Conservation (phyloP, 2,329 filamentous ascomycete species). For the Catunica adiposa region DNA sequence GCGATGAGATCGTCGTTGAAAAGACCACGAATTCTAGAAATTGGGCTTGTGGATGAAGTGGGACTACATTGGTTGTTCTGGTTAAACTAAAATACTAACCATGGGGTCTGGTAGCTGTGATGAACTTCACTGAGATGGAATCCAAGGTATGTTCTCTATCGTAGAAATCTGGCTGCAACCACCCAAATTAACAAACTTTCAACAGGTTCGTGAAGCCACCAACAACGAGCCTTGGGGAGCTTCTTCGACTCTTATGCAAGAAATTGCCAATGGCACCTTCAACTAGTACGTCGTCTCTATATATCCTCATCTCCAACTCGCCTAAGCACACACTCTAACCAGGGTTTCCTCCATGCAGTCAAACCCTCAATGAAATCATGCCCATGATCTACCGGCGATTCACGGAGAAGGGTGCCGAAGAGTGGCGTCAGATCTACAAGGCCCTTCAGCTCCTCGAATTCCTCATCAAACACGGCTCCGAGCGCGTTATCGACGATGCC, state of each 20-base stretch:
- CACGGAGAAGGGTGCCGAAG: conserved; percentile 93
- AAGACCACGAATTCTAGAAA: no score
- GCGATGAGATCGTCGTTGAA: not conserved
- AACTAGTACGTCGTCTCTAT: conserved; percentile 57
- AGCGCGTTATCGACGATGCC: conserved; percentile 92
- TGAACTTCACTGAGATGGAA: conserved; percentile 97
- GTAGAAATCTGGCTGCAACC: not conserved
- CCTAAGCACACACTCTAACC: not conserved
- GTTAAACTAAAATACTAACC: not conserved
- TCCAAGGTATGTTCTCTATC: conserved; percentile 32
- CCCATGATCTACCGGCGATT: conserved; percentile 99
- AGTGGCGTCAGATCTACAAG: conserved; percentile 99
- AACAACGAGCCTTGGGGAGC: conserved; percentile 98
- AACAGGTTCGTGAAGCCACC: conserved; percentile 83
- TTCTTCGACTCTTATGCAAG: conserved; percentile 76
- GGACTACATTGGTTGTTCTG: not conserved
- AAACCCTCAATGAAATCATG: conserved; percentile 98
- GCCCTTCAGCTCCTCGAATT: conserved; percentile 91
- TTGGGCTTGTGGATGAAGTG: conserved; percentile 18
- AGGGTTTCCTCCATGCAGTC: conserved; percentile 34
- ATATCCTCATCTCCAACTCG: not conserved
- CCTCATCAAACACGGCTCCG: conserved; percentile 93
- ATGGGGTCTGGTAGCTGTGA: conserved; percentile 47
- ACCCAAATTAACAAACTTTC: not conserved
- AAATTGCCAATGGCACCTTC: conserved; percentile 94